phyloP scores from a whole-genome alignment of 1,284 basidiomycete genomes.

The Xanthoconium separans region DNA sequence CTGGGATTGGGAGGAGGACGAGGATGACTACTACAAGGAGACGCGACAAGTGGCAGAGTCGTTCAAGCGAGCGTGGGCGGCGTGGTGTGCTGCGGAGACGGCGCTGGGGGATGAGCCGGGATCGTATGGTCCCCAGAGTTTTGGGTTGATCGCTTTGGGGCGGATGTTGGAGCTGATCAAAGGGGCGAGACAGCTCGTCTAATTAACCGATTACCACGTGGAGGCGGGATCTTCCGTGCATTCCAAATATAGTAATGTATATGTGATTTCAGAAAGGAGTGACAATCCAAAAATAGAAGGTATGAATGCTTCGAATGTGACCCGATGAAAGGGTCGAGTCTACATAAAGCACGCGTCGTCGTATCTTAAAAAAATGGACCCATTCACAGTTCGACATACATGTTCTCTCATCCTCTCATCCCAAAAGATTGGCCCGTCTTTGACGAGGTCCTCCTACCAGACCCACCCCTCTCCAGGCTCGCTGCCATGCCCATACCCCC shows the following conservation, averaged over 20 bases:
- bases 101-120: constrained; percentile 23
- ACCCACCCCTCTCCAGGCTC: constrained; percentile 15
- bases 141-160: constrained; percentile 42
- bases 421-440: constrained; percentile 28
- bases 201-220: constrained; percentile 17
- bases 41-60: constrained; percentile 24
- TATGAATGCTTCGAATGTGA: constrained; percentile 25
- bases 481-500: constrained; percentile 31
- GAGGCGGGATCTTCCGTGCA: constrained; percentile 19
- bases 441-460: constrained; percentile 15
- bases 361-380: neutral
- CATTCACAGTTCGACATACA: constrained; percentile 11
- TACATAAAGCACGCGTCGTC: constrained; percentile 22
- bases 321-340: constrained; percentile 15
- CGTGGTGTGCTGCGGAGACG: constrained; percentile 37
- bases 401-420: constrained; percentile 19
- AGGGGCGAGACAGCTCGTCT: constrained; percentile 13
- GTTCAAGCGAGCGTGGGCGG: constrained; percentile 39
- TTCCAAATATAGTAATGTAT: constrained; percentile 1
- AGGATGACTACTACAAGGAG: constrained; percentile 28
- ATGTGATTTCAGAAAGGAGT: constrained; percentile 32
- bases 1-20: constrained; percentile 19
- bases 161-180: constrained; percentile 39
- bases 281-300: constrained; percentile 2
- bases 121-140: constrained; percentile 40